Evolutionary conservation across 1,139 yeast species (phyloP), one percentile per base, ranked within the genome.

Genomic region (Candida glucosophila): DNA sequence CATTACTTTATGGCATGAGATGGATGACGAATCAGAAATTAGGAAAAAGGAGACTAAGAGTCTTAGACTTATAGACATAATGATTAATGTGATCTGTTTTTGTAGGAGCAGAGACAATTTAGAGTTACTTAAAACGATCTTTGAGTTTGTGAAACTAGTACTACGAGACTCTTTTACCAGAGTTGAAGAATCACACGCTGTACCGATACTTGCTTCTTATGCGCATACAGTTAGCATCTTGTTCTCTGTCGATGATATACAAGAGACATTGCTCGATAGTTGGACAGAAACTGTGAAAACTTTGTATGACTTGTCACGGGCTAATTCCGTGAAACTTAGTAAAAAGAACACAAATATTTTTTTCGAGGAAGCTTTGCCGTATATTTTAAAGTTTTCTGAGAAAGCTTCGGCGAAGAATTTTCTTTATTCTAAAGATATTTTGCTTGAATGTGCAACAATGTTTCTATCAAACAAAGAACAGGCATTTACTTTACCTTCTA

Each of bases 21-120:
- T 58, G 18, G 37, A 40, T 11, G 34, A 28, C 35, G 52, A 21
- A 13, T 56, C 19, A 10, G 14, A 20, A 8, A 37, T 43, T 31
- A 56, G 40, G 31, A 53, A 47, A 33, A 60, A 49, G 29, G 34
- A 52, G 2, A 54, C 67, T 33, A 60, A 63, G 33, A 54, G 51
- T 24, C 43, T 58, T 22, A 44, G 41, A 18, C 28, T 43, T 12
- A 27, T 50, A n/a, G 53, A 48, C 2, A 27, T 39, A 5, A 29
- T 41, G 4, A 37, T 36, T 4, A 21, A 21, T 6, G 29, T 47
- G 11, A 35, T 50, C 19, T 18, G 22, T 5, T 21, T 14, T 4
- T 11, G 24, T 15, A 17, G 19, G 13, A 15, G 9, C 11, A 12
- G 14, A 12, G 6, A 16, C 17, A 22, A 18, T 15, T 6, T 11